Evolutionary conservation across 1,284 basidiomycete genomes (phyloP).

Genomic region (Cerrena zonata): DNA sequence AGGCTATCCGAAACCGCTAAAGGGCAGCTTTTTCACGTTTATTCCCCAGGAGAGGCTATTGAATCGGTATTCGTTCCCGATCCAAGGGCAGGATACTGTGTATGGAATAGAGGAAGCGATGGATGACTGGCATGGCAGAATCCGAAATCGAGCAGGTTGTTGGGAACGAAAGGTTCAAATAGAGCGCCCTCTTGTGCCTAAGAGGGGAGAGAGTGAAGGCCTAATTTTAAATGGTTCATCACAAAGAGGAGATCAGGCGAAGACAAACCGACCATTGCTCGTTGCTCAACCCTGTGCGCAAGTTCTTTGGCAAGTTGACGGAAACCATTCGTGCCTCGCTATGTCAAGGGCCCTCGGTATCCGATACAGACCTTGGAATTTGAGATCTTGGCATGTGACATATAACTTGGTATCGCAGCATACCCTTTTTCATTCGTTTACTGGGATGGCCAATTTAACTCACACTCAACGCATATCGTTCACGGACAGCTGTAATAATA

Average conservation of each 20-base stretch:
- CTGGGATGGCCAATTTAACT: background rate
- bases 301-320: background rate
- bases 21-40: slow-evolving; percentile 16
- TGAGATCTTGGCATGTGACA: too few species aligned
- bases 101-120: slow-evolving; percentile 21
- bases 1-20: slow-evolving; percentile 19
- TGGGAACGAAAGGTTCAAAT: slow-evolving; percentile 14
- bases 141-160: slow-evolving; percentile 16
- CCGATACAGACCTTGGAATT: too few species aligned
- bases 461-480: background rate
- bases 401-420: too few species aligned
- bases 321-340: background rate
- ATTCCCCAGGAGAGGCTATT: slow-evolving; percentile 12
- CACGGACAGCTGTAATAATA: background rate
- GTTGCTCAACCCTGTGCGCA: background rate
- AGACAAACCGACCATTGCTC: background rate
- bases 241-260: background rate
- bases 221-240: too few species aligned
- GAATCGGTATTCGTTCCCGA: slow-evolving; percentile 1
- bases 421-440: background rate
- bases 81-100: slow-evolving; percentile 4
- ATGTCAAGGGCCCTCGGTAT: background rate
- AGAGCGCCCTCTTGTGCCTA: background rate
- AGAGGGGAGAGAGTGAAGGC: too few species aligned
- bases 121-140: slow-evolving; percentile 21